phyloP scores from a whole-genome alignment of 257 asterid genomes.

The Vinca minor region DNA sequence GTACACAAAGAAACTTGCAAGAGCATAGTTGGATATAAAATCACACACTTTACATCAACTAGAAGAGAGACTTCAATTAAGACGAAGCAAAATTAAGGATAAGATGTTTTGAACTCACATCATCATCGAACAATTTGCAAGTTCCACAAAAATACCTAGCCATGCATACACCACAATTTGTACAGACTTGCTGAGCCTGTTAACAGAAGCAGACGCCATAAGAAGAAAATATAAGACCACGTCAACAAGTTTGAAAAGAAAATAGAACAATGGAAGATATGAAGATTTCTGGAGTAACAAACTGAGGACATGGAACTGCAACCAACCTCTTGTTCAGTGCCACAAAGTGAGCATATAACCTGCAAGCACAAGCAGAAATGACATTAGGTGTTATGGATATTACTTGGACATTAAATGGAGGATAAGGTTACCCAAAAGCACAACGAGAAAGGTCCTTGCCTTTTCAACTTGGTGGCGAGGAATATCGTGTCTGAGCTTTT shows the following conservation, averaged over 20 bases:
- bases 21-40: not conserved
- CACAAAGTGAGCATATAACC: slow-evolving; percentile 79
- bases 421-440: not conserved
- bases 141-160: slow-evolving; percentile 62
- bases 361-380: slow-evolving; percentile 21
- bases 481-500: slow-evolving; percentile 62
- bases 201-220: not conserved
- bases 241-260: not conserved
- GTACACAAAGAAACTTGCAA: not conserved
- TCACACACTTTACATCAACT: not conserved
- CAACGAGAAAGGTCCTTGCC: slow-evolving; percentile 25
- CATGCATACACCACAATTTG: slow-evolving; percentile 78
- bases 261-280: not conserved
- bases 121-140: slow-evolving; percentile 88
- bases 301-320: not conserved
- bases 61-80: not conserved
- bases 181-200: slow-evolving; percentile 71
- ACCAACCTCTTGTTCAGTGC: slow-evolving; percentile 85
- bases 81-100: not conserved
- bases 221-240: not conserved
- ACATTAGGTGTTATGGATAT: slow-evolving; percentile 7
- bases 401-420: not conserved
- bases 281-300: not conserved
- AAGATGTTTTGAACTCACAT: slow-evolving; percentile 38
- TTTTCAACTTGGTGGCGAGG: slow-evolving; percentile 68